phyloP scores from a whole-genome alignment of 176 grass and related monocot species.

The barley (Hordeum vulgare) region DNA sequence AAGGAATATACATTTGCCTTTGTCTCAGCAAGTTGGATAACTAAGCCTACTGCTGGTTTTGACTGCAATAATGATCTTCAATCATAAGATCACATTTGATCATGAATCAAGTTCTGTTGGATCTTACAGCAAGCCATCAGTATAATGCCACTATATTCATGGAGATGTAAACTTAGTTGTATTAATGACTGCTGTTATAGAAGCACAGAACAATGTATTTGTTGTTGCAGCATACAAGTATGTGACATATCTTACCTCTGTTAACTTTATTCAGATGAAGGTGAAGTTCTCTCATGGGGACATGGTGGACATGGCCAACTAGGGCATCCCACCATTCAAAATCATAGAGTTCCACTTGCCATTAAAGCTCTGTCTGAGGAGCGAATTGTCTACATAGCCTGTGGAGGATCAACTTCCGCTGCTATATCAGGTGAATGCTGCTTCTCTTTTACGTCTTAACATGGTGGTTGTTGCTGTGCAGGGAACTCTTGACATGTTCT shows the following conservation, averaged over 20 bases:
- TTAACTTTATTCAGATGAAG: constrained; percentile 54
- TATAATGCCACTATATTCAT: neutral
- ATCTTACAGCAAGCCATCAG: neutral
- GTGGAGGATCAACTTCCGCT: constrained; percentile 95
- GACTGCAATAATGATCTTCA: neutral
- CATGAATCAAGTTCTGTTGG: neutral
- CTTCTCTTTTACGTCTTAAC: neutral
- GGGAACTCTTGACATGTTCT: neutral
- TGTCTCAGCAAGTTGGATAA: neutral
- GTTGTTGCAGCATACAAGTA: neutral
- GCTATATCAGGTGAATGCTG: constrained; percentile 67
- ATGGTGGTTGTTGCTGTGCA: neutral
- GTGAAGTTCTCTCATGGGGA: constrained; percentile 88
- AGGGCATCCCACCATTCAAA: constrained; percentile 71
- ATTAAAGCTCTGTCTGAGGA: constrained; percentile 67
- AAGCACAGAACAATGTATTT: neutral
- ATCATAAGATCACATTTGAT: neutral
- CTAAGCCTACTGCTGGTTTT: neutral
- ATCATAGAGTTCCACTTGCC: constrained; percentile 63
- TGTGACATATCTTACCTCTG: neutral
- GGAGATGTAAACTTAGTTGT: neutral
- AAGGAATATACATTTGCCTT: neutral
- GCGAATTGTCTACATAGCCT: constrained; percentile 64
- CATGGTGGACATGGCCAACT: constrained; percentile 85
- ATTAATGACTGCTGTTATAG: neutral